Base-by-base conservation (phyloP, 148 eudicot species). In the Selenicereus undatus region DNA sequence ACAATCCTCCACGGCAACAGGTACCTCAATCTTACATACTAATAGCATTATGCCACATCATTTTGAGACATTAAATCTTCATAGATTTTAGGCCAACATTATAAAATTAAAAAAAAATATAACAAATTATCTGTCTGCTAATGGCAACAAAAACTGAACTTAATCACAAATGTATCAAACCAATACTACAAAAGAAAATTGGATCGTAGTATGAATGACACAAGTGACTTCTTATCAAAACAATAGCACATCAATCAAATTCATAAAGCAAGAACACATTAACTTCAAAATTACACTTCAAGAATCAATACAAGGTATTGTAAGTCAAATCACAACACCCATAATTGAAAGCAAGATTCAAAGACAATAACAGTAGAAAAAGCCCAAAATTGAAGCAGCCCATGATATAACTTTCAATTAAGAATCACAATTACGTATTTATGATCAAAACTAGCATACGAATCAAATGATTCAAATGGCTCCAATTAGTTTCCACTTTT, bases 311-410 rank as follows among this genome's bases (percentile, higher is more conserved):
- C 2, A 69, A 10, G 29, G 20, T 11, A 70, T 43, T 32, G 36
- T 35, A 62, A 58, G 11, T n/a, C 36, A 76, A 70, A 83, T 83
- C 48, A 26, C 71, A 74, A 54, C 14, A 39, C 72, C 79, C 27
- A 39, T 27, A 42, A 29, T 27, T 17, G 2, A 10, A 72, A 73
- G 32, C 16, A 35, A 7, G 45, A 83, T 13, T 52, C 51, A 50
- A 54, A 30, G n/a, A 75, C 51, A 20, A 32, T 51, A 62, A 78
- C 51, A 5, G 42, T 62, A 60, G 52, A 50, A 66, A 27, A 75
- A 42, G 75, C 50, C 70, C 72, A 50, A 58, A 54, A 35, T 54
- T 56, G 35, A 71, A 58, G 30, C 79, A 43, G 50, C 43, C 30
- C 56, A 69, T 42, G 22, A 32, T 60, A 30, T 24, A 54, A 74